Base-by-base conservation (phyloP, 2,329 filamentous ascomycete genomes). In the Ampelomyces quisqualis region DNA sequence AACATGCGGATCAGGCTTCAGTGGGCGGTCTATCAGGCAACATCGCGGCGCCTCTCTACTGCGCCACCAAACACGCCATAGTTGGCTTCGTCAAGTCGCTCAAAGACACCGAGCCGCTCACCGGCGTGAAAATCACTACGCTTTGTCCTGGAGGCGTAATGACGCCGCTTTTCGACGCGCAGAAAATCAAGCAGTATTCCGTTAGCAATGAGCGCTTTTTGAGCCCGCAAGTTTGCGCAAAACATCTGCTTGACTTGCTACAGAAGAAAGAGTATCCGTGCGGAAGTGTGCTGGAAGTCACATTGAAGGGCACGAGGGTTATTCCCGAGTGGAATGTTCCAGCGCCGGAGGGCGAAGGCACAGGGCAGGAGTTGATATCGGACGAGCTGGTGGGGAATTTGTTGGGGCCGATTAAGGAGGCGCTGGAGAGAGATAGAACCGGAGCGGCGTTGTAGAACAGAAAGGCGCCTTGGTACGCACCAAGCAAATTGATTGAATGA, bases 61-160 rank as follows among this genome's bases (percentile, higher is more conserved):
- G 52, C 27, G 61, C 61, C 9, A 64, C 58, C 1, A 64, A 65
- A 33, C 61, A 65, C 30, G 60, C 61, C 9, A 49, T 65, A 6
- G 49, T 64, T 6, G 60, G 61, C 27, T 65, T 64, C 33, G 55
- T 61, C 14, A 64, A 65, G 40, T 61, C 51, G 2, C 43, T 65
- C 33, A 54, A 46, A 29, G 34, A 48, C 21, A 57, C 45, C 3
- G 61, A 65, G 19, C 18, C 49, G 8, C 36, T 64, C 17, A 64
- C 60, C 2, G 58, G 58, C 23, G 57, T 65, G 27, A 65, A 64
- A 29, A 31, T 65, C 7, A 64, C 61, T 1, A 49, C 55, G 0
- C 53, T 65, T 8, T 63, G 58, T n/a, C 60, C 61, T 3, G 57
- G 39, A 0, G 39, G 47, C 0, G 61, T 65, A 14, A 34, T 54